Evolutionary conservation across 176 grass and related monocot species (phyloP).

Genomic region (Carex parvula): DNA sequence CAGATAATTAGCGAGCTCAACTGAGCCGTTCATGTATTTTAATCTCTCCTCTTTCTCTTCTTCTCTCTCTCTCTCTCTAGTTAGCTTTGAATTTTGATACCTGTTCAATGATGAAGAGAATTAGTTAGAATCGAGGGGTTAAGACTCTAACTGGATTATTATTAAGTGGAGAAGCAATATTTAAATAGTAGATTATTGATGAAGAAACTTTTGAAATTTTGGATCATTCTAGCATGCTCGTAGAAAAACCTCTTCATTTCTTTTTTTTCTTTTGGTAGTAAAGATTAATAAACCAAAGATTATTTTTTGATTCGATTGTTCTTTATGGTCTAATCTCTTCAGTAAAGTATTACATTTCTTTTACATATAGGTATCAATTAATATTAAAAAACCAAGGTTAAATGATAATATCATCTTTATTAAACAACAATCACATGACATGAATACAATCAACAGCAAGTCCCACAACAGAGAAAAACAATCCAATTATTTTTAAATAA

Average conservation of each 20-base stretch:
- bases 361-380: conserved; percentile 1
- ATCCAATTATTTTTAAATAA: not conserved
- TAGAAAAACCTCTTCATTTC: not conserved
- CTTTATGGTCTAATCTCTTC: not conserved
- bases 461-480: not conserved
- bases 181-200: not conserved
- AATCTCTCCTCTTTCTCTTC: not conserved
- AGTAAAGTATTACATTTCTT: not conserved
- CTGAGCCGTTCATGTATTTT: conserved; percentile 19
- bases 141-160: not conserved
- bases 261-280: not conserved
- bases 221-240: not conserved
- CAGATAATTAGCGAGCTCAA: not conserved
- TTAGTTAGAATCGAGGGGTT: not conserved
- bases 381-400: not conserved
- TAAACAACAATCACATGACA: not conserved
- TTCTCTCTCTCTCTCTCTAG: not conserved
- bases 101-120: conserved; percentile 2
- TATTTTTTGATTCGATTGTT: not conserved
- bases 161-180: not conserved
- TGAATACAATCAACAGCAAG: not conserved
- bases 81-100: not conserved
- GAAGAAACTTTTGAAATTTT: not conserved
- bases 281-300: not conserved
- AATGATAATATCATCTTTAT: not conserved